Percentiles rank a stretch among this genome's conserved stretches.
Conservation (phyloP, 1,284 basidiomycete species). For the Phenoliferia sp. region DNA sequence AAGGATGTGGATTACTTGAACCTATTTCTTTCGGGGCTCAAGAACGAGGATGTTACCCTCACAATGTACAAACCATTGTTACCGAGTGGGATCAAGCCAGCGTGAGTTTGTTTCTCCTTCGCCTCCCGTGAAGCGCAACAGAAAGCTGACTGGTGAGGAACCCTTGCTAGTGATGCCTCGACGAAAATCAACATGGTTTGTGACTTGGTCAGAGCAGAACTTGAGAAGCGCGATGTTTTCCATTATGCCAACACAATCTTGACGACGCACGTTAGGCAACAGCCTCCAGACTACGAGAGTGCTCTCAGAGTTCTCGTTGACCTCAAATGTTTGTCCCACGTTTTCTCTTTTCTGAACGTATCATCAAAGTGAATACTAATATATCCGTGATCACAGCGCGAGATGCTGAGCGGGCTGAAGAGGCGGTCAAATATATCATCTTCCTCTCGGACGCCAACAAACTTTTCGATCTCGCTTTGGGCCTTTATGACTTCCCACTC, state of each 20-base stretch:
- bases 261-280: conserved; percentile 87
- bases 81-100: neutral
- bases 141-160: too few species aligned
- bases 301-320: conserved; percentile 71
- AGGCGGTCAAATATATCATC: conserved; percentile 97
- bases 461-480: conserved; percentile 89
- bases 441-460: conserved; percentile 92
- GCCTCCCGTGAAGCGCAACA: too few species aligned
- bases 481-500: conserved; percentile 97
- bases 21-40: conserved; percentile 79
- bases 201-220: conserved; percentile 66
- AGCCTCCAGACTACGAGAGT: conserved; percentile 84
- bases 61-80: conserved; percentile 39
- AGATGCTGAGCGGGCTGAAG: conserved; percentile 75
- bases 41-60: conserved; percentile 49
- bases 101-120: neutral
- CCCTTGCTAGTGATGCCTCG: conserved; percentile 39
- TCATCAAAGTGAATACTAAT: too few species aligned
- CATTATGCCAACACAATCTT: conserved; percentile 86
- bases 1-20: conserved; percentile 88
- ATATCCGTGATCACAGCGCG: conserved; percentile 49
- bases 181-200: conserved; percentile 66
- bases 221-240: conserved; percentile 66
- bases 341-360: conserved; percentile 1
- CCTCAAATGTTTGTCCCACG: conserved; percentile 57